Percentiles rank a stretch among this genome's conserved stretches.
Evolutionary conservation across 2,329 filamentous ascomycete species (phyloP).

Genomic region (Ceratocystis eucalypticola): DNA sequence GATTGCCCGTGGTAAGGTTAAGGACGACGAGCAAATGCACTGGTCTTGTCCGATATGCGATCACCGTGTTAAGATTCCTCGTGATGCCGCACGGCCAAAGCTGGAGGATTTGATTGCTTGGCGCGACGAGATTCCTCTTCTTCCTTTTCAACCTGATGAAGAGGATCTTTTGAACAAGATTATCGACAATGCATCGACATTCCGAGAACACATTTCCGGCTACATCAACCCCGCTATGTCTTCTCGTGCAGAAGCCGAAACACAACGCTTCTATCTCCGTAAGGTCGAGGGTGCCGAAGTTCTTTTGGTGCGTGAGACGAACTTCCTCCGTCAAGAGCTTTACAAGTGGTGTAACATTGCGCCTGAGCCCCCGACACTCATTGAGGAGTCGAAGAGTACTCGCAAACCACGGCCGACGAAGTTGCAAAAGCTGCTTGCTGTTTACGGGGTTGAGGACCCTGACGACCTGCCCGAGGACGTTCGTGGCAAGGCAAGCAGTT

Average conservation of each 20-base stretch:
- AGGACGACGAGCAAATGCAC: constrained; percentile 71
- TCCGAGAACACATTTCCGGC: constrained; percentile 66
- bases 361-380: constrained; percentile 67
- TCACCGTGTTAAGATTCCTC: constrained; percentile 90
- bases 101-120: constrained; percentile 76
- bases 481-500: constrained; percentile 60
- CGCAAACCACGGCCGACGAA: constrained; percentile 94
- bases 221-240: constrained; percentile 82
- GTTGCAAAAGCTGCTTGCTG: constrained; percentile 82
- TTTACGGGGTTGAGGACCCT: constrained; percentile 76
- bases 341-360: constrained; percentile 92
- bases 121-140: constrained; percentile 63
- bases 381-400: constrained; percentile 80
- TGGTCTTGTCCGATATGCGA: constrained; percentile 98
- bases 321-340: constrained; percentile 89
- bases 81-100: constrained; percentile 89
- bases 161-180: constrained; percentile 77
- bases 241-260: constrained; percentile 13
- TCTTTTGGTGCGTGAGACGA: constrained; percentile 82
- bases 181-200: constrained; percentile 69
- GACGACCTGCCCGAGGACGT: constrained; percentile 79
- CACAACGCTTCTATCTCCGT: constrained; percentile 80
- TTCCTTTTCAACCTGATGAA: constrained; percentile 94
- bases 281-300: constrained; percentile 97
- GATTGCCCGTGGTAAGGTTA: constrained; percentile 92